Percentiles rank a stretch among this genome's conserved stretches.
Conservation (phyloP, 1,284 basidiomycete genomes). For the Inonotus obliquus region DNA sequence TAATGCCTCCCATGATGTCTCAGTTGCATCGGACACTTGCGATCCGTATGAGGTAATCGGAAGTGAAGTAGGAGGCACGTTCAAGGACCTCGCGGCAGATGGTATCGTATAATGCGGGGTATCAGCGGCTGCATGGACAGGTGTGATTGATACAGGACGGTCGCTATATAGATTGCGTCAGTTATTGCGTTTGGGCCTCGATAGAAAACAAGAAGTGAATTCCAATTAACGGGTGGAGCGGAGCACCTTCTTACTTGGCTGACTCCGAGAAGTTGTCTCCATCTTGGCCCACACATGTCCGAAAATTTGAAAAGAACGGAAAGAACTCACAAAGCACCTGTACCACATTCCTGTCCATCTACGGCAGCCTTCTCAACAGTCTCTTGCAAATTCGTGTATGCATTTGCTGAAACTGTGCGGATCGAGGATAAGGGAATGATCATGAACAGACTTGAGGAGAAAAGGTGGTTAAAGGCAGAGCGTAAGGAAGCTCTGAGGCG, state of each 20-base stretch:
- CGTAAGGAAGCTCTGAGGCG: too few species aligned
- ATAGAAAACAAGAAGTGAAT: background rate
- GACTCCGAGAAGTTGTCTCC: too few species aligned
- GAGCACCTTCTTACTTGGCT: too few species aligned
- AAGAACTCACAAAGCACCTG: too few species aligned
- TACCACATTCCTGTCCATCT: background rate
- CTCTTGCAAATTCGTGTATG: slow-evolving; percentile 6
- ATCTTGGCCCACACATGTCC: too few species aligned
- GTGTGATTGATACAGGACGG: background rate
- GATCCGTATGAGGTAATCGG: background rate
- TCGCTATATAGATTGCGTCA: background rate
- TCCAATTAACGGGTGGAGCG: too few species aligned
- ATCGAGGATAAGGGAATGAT: background rate
- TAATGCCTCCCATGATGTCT: background rate
- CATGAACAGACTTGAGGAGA: background rate
- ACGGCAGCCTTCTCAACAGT: background rate
- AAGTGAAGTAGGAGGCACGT: background rate
- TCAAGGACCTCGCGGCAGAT: background rate
- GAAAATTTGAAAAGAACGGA: too few species aligned
- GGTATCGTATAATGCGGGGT: background rate
- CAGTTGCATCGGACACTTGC: background rate
- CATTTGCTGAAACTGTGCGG: slow-evolving; percentile 1
- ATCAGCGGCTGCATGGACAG: background rate
- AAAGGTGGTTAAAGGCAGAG: background rate
- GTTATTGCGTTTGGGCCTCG: background rate